A percentile compares a stretch with the other conserved stretches of the same genome.
Evolutionary conservation across 805 yeast genomes (phyloP).

Genomic region (Blastobotrys mokoenaii): DNA sequence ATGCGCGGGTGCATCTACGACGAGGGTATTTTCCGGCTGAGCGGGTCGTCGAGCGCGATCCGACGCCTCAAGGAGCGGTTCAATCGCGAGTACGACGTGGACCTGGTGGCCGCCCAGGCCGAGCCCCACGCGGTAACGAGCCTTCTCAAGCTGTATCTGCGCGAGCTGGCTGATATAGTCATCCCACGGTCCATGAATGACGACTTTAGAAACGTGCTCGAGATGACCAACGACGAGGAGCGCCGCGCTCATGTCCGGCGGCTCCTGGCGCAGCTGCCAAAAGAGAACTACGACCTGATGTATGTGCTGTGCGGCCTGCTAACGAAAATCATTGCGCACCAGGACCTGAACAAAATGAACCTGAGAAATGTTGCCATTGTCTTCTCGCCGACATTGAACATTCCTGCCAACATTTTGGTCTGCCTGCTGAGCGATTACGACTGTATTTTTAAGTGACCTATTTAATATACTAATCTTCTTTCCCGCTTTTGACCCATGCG

Average conservation of each 20-base stretch:
- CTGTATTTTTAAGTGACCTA: conserved; percentile 37
- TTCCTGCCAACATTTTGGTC: conserved; percentile 52
- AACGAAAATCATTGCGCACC: conserved; percentile 51
- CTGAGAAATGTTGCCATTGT: conserved; percentile 70
- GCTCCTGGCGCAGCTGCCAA: conserved; percentile 37
- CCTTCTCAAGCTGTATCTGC: conserved; percentile 66
- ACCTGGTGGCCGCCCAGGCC: conserved; percentile 37
- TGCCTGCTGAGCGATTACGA: conserved; percentile 54
- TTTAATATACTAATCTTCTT: conserved; percentile 23
- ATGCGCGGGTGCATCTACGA: conserved; percentile 66
- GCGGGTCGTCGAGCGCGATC: conserved; percentile 78
- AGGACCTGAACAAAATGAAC: conserved; percentile 72
- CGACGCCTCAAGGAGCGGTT: conserved; percentile 60
- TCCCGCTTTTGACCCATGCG: too few species aligned
- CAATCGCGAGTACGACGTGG: conserved; percentile 60
- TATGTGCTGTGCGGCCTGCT: conserved; percentile 61
- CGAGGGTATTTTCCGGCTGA: conserved; percentile 85
- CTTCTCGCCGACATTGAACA: conserved; percentile 69
- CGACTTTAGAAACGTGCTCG: conserved; percentile 33
- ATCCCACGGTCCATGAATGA: conserved; percentile 45
- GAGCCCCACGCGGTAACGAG: conserved; percentile 89
- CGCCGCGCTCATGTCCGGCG: conserved; percentile 25
- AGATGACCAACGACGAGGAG: conserved; percentile 20
- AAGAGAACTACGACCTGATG: conserved; percentile 50
- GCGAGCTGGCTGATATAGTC: conserved; percentile 67